Evolutionary conservation across 805 yeast species (phyloP), one percentile per base, ranked within the genome.

Genomic region (Brettanomyces sp.): DNA sequence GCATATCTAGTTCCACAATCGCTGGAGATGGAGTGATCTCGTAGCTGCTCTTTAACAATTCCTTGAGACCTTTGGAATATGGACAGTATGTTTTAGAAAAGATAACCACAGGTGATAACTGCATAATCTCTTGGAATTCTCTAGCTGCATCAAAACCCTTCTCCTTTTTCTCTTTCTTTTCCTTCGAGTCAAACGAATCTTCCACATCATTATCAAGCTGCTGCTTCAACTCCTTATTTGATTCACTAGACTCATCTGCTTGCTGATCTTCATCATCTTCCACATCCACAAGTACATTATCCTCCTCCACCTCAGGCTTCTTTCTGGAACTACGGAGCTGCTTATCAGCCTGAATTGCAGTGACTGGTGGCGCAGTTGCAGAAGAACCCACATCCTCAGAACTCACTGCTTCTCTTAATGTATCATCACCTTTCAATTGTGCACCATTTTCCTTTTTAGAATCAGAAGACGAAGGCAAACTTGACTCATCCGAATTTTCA

Each of bases 1-100:
- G 95, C 56, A 71, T 72, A 64, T 91, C 97, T 44, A 91, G 70
- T 59, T 91, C 98, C 14, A 91, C 86, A 45, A 85, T 73, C 5
- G 70, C 57, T 3, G 88, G 90, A 32, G 70, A 65, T 4, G 98
- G 99, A 3, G 74, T 71, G 49, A 91, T 77, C 43, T 73, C 73
- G 64, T 86, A 89, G 52, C 78, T 76, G 21, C 73, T 76, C 18
- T 64, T 62, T 41, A 91, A 69, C 39, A 90, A 67, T 24, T 73
- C 70, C 67, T 90, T 93, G 56, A 90, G 73, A 45, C 69, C 72
- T 57, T 74, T 76, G 21, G 95, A 85, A 63, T 70, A 87, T 30
- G 96, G 97, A 66, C 96, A 85, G 57, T 68, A 68, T 1, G 77
- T 66, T 51, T 76, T 76, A 14, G 80, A 73, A 69, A 81, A 77